These are phyloP conservation scores for Aphanomyces euteiches DNA, from an alignment of 352 stramenopile genomes.

Conservation along the genomic window DNA sequence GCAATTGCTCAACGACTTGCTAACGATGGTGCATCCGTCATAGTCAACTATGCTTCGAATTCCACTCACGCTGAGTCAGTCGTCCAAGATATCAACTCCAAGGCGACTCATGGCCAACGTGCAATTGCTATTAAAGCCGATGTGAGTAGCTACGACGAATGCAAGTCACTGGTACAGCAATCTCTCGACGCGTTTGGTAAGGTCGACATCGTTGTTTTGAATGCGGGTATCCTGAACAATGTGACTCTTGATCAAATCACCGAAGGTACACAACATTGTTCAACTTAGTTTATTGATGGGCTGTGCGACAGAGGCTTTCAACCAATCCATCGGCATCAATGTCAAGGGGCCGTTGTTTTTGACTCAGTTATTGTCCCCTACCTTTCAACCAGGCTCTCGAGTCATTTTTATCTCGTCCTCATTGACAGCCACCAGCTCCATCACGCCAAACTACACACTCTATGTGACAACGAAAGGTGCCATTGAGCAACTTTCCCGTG, in stretches of 20 bases:
- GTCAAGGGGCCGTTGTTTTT: conserved; percentile 20
- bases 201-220: conserved; percentile 22
- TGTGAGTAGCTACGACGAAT: conserved; percentile 6
- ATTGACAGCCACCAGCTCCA: conserved; percentile 12
- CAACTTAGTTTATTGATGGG: background rate
- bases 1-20: background rate
- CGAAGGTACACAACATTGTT: background rate
- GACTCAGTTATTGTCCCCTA: conserved; percentile 1
- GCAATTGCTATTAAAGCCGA: conserved; percentile 16
- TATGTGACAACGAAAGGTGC: conserved; percentile 28
- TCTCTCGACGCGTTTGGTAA: conserved; percentile 6
- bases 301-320: conserved; percentile 14
- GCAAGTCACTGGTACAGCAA: conserved; percentile 2
- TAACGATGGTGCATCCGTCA: conserved; percentile 7
- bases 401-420: conserved; percentile 24
- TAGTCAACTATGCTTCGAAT: conserved; percentile 24
- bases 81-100: conserved; percentile 1
- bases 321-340: conserved; percentile 10
- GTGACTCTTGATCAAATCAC: conserved; percentile 1
- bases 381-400: background rate
- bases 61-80: background rate
- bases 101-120: background rate
- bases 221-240: conserved; percentile 18
- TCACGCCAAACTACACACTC: conserved; percentile 25
- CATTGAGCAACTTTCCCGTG: conserved; percentile 24